These are phyloP conservation scores for Exophiala oligosperma DNA, from an alignment of 2,329 filamentous ascomycete genomes.

Conservation along the genomic window DNA sequence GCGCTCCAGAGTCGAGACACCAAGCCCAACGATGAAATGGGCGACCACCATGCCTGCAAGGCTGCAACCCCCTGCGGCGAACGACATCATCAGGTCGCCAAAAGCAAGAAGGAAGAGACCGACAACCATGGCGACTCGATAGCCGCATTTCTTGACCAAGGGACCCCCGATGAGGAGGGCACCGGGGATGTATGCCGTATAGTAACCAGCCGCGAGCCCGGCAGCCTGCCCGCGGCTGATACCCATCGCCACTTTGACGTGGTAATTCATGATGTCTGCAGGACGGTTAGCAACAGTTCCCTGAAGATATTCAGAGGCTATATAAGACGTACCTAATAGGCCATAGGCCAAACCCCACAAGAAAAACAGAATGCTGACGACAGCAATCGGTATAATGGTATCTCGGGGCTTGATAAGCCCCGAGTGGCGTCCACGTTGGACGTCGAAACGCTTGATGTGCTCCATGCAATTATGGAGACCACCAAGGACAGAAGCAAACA, in stretches of 20 bases:
- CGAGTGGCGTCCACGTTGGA: slow-evolving; percentile 19
- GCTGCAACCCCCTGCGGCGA: slow-evolving; percentile 21
- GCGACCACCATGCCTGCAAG: slow-evolving; percentile 25
- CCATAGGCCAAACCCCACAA: slow-evolving; percentile 56
- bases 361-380: slow-evolving; percentile 43
- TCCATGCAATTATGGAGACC: slow-evolving; percentile 47
- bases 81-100: slow-evolving; percentile 63
- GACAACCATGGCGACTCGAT: slow-evolving; percentile 72
- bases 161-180: slow-evolving; percentile 27
- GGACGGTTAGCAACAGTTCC: background rate
- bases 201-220: slow-evolving; percentile 28
- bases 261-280: slow-evolving; percentile 45
- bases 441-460: slow-evolving; percentile 36
- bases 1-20: slow-evolving; percentile 72
- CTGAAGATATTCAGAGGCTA: slow-evolving; percentile 7
- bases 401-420: slow-evolving; percentile 11
- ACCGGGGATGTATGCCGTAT: slow-evolving; percentile 25
- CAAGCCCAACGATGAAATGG: slow-evolving; percentile 74
- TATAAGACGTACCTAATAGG: slow-evolving; percentile 49
- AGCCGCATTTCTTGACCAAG: slow-evolving; percentile 24
- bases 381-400: slow-evolving; percentile 21
- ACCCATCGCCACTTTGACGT: slow-evolving; percentile 29
- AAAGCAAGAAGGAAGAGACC: slow-evolving; percentile 71
- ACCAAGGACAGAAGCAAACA: slow-evolving; percentile 61
- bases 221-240: slow-evolving; percentile 25